phyloP scores from a whole-genome alignment of 2,329 filamentous ascomycete species.

The Penicillium sp. region DNA sequence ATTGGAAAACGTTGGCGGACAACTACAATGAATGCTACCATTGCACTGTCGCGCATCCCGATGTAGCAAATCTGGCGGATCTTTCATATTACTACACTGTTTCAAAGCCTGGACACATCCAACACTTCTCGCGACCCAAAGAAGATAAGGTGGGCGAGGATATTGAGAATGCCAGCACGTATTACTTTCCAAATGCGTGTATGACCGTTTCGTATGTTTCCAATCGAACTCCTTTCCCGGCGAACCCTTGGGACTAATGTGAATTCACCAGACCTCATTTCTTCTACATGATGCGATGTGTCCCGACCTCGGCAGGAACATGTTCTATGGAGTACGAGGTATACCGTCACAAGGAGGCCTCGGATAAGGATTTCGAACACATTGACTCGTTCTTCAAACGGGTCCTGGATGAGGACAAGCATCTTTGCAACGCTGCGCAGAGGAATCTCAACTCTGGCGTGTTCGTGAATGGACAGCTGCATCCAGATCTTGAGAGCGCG shows the following conservation, averaged over 20 bases:
- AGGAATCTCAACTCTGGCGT: constrained; percentile 62
- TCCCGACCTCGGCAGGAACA: constrained; percentile 55
- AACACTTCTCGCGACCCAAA: background rate
- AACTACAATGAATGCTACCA: constrained; percentile 55
- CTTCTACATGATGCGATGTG: constrained; percentile 65
- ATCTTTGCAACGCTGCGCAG: constrained; percentile 60
- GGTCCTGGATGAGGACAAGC: constrained; percentile 66
- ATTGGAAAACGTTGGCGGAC: constrained; percentile 26
- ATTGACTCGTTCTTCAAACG: constrained; percentile 64
- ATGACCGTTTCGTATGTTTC: constrained; percentile 34
- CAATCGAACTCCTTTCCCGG: too few species aligned
- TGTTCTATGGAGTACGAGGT: constrained; percentile 64
- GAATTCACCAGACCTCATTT: constrained; percentile 50
- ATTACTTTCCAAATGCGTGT: constrained; percentile 39
- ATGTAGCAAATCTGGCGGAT: constrained; percentile 37
- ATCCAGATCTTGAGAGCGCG: constrained; percentile 62
- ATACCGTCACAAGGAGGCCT: constrained; percentile 62
- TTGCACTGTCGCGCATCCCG: constrained; percentile 50
- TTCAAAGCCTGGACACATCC: constrained; percentile 33
- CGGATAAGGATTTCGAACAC: constrained; percentile 58
- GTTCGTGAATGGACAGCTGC: constrained; percentile 58
- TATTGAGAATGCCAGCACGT: constrained; percentile 41
- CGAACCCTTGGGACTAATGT: background rate
- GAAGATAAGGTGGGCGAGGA: background rate
- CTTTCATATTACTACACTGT: constrained; percentile 53